These are phyloP conservation scores for Cerrena zonata DNA, from an alignment of 1,284 basidiomycete species.

Conservation along the genomic window DNA sequence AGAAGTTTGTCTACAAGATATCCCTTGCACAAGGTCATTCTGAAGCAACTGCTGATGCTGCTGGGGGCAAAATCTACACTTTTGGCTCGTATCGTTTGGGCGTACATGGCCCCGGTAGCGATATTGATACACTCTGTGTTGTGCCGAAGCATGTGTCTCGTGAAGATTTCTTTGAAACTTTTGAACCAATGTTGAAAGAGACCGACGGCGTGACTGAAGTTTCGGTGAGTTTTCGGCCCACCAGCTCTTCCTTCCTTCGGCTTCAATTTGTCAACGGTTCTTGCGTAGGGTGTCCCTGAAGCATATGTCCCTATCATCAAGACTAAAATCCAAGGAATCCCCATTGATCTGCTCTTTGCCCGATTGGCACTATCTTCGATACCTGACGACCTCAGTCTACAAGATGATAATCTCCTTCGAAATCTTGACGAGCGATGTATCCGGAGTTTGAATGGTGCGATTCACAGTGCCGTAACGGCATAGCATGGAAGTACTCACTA, in stretches of 20 bases:
- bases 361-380: slow-evolving; percentile 78
- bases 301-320: slow-evolving; percentile 96
- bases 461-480: slow-evolving; percentile 1
- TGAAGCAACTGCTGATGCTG: slow-evolving; percentile 77
- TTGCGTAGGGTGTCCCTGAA: slow-evolving; percentile 80
- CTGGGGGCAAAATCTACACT: slow-evolving; percentile 98
- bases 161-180: slow-evolving; percentile 92
- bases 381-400: slow-evolving; percentile 84
- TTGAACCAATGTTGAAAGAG: slow-evolving; percentile 85
- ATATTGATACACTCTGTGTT: slow-evolving; percentile 99
- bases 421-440: slow-evolving; percentile 94
- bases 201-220: slow-evolving; percentile 85
- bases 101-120: slow-evolving; percentile 91
- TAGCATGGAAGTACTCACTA: slow-evolving; percentile 13
- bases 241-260: slow-evolving; percentile 8
- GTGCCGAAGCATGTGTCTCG: slow-evolving; percentile 93
- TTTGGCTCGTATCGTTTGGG: slow-evolving; percentile 96
- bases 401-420: slow-evolving; percentile 86
- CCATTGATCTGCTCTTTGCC: slow-evolving; percentile 92
- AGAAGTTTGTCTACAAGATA: slow-evolving; percentile 87
- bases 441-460: slow-evolving; percentile 83
- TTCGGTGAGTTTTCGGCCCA: slow-evolving; percentile 55
- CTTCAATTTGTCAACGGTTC: slow-evolving; percentile 2
- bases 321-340: slow-evolving; percentile 85
- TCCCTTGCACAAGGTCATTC: slow-evolving; percentile 78